Percentiles rank a stretch among this genome's conserved stretches.
phyloP scores from a whole-genome alignment of 768 basidiomycete genomes.

The Amanita fuliginea region DNA sequence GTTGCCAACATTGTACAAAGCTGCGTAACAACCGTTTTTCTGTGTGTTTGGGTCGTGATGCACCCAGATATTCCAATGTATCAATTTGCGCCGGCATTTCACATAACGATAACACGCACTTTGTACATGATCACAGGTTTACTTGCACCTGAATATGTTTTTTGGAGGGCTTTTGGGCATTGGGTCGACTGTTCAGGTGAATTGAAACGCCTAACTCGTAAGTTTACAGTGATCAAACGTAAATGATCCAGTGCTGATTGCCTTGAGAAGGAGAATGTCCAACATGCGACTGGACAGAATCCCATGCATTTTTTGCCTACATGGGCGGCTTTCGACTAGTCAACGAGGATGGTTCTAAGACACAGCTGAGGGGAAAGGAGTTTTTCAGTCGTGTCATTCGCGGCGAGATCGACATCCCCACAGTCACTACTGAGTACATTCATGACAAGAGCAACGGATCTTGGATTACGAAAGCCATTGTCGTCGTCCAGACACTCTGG shows the following conservation, averaged over 20 bases:
- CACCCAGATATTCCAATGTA: not conserved
- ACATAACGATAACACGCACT: not conserved
- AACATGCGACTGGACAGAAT: not conserved
- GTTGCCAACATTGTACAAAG: not conserved
- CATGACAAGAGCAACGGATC: slow-evolving; percentile 19
- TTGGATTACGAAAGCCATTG: slow-evolving; percentile 13
- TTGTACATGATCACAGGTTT: not conserved
- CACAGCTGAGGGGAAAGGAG: no score
- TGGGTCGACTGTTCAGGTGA: not conserved
- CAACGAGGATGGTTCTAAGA: not conserved
- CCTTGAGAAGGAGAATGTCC: no score
- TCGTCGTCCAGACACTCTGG: slow-evolving; percentile 19
- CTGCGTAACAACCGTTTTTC: not conserved
- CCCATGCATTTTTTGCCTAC: not conserved
- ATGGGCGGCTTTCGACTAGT: not conserved
- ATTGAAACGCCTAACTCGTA: not conserved
- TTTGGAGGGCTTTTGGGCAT: no score
- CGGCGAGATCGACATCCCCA: slow-evolving; percentile 3
- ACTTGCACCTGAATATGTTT: no score
- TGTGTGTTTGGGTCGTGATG: slow-evolving; percentile 1
- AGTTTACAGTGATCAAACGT: not conserved
- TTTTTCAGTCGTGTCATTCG: not conserved
- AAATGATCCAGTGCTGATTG: not conserved
- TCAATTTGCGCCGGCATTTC: not conserved
- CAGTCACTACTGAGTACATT: slow-evolving; percentile 13